phyloP scores from a whole-genome alignment of 257 asterid genomes.

The Salvia hispanica region DNA sequence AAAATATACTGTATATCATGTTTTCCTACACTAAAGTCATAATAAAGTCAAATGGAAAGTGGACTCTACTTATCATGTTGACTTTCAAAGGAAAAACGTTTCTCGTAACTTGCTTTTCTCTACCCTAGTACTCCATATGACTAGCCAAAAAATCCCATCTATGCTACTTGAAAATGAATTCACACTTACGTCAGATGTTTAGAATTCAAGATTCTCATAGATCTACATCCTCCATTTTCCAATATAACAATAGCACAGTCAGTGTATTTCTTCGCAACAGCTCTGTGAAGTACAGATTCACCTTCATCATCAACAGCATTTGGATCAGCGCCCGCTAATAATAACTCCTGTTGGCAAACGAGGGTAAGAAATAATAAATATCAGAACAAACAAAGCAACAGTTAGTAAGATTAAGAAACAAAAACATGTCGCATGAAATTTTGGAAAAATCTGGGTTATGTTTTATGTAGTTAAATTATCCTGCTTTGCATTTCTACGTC shows the following conservation, averaged over 20 bases:
- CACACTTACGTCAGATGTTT: conserved; percentile 84
- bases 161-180: conserved; percentile 32
- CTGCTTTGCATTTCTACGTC: conserved; percentile 13
- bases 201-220: conserved; percentile 85
- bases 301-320: conserved; percentile 98
- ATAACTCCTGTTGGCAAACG: conserved; percentile 66
- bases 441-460: conserved; percentile 12
- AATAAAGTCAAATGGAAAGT: conserved; percentile 8
- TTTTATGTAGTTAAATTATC: not conserved
- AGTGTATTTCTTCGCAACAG: conserved; percentile 87
- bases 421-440: not conserved
- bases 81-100: conserved; percentile 5
- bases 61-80: conserved; percentile 16
- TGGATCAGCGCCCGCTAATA: conserved; percentile 96
- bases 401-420: conserved; percentile 3
- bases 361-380: conserved; percentile 24
- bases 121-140: not conserved
- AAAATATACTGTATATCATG: not conserved
- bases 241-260: conserved; percentile 89
- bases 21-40: conserved; percentile 20
- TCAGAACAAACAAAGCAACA: conserved; percentile 19
- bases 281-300: conserved; percentile 98
- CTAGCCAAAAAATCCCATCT: conserved; percentile 20
- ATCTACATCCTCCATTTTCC: conserved; percentile 97
- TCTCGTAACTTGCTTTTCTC: conserved; percentile 8